A percentile compares a stretch with the other conserved stretches of the same genome.
phyloP scores from a whole-genome alignment of 1,284 basidiomycete genomes.

The Cryptococcus jaspeensis region DNA sequence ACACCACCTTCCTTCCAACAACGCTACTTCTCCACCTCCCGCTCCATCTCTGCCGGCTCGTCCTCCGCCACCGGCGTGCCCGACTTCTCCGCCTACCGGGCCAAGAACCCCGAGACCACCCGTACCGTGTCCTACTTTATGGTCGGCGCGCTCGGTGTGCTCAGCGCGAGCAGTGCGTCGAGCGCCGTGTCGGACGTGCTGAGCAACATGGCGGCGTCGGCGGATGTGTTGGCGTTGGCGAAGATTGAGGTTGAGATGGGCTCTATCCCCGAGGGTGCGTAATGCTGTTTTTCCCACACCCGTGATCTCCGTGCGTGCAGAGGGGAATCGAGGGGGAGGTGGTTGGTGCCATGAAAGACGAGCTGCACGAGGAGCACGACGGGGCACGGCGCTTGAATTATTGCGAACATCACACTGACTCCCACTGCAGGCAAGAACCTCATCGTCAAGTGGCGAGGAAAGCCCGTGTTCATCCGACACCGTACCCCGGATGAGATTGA shows the following conservation, averaged over 20 bases:
- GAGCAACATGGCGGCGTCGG: conserved; percentile 92
- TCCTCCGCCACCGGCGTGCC: conserved; percentile 66
- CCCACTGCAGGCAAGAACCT: conserved; percentile 54
- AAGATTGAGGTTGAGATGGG: conserved; percentile 95
- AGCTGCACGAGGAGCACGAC: not conserved
- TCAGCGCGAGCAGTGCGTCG: conserved; percentile 92
- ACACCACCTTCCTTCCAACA: conserved; percentile 59
- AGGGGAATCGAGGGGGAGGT: not conserved
- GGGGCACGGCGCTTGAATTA: not conserved
- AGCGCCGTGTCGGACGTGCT: conserved; percentile 93
- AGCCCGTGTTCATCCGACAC: conserved; percentile 99
- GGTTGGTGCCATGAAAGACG: not conserved
- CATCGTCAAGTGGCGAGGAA: conserved; percentile 99
- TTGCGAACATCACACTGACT: not conserved
- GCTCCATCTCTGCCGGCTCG: conserved; percentile 48
- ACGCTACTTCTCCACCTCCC: conserved; percentile 58
- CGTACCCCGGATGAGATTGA: conserved; percentile 89
- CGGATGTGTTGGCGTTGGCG: conserved; percentile 95
- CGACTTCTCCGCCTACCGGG: conserved; percentile 81
- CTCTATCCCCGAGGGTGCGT: conserved; percentile 92
- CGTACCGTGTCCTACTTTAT: conserved; percentile 93
- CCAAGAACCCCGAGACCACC: conserved; percentile 66
- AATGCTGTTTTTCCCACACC: conserved; percentile 31
- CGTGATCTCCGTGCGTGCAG: conserved; percentile 11
- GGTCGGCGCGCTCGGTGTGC: conserved; percentile 92